Evolutionary conservation across 805 yeast species (phyloP), one percentile per base, ranked within the genome.

Genomic region (Metschnikowia picachoensis): DNA sequence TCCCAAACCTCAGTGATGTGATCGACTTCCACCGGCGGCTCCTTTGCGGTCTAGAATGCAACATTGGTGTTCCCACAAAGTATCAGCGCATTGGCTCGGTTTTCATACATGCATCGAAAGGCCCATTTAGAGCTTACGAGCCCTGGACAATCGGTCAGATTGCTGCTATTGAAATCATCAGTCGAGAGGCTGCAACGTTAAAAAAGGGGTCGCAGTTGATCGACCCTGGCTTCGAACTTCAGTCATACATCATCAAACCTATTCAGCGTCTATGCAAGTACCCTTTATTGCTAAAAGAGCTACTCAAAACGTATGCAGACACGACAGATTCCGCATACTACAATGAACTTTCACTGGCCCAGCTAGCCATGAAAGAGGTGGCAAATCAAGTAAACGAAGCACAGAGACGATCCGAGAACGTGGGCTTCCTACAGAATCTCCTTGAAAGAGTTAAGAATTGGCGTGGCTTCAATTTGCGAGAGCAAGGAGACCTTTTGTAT

Each of bases 191-290:
- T 5, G 60, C 73, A 5, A 79, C 79, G 55, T 74, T 89, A 43
- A 67, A 61, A 39, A 75, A 76, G 49, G 74, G 82, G 16, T 74
- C 85, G 4, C 61, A 70, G 16, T 67, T 90, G 34, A 80, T 91
- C 49, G 92, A 83, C 53, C 92, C 94, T 27, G 85, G 88, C 36
- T 83, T 90, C 60, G 99, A 92, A 64, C 73, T 94, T 44, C 98
- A 87, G 61, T 83, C 92, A 41, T 87, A 87, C 65, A 74, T 94
- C 35, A 80, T 94, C 56, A 94, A 92, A 64, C 99, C 99, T 0
- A 88, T 94, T 33, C 99, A 94, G 70, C 78, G 99, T 52, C 76
- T 94, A n/a, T 88, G 97, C 74, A 88, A 91, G 63, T 94, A 94
- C 65, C 99, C 98, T 2, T 68, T 94, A 42, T 72, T 94, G 40